Conservation (phyloP, 495 filamentous ascomycete genomes). For the Podospora tetraspora region DNA sequence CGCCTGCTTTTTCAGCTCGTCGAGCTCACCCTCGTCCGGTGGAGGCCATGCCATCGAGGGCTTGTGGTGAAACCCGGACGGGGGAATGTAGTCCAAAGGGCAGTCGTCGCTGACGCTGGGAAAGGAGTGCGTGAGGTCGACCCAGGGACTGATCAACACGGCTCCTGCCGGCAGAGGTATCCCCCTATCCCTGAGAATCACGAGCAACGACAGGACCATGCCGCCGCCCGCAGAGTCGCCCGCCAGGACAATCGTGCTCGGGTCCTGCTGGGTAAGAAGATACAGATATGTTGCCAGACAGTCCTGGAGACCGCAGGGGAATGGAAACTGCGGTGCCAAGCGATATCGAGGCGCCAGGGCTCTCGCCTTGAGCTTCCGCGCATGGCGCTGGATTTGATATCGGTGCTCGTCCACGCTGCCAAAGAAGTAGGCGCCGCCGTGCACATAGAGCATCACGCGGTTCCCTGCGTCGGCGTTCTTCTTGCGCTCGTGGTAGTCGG, state of each 20-base stretch:
- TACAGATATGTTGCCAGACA: slow-evolving; percentile 82
- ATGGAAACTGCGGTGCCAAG: slow-evolving; percentile 88
- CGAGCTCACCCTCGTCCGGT: slow-evolving; percentile 66
- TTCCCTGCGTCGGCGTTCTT: slow-evolving; percentile 51
- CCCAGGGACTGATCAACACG: slow-evolving; percentile 89
- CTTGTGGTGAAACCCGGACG: slow-evolving; percentile 77
- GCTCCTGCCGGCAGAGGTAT: slow-evolving; percentile 82
- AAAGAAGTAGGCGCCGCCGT: slow-evolving; percentile 70
- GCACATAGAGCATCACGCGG: slow-evolving; percentile 87
- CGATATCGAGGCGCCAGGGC: slow-evolving; percentile 86
- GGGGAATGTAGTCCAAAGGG: slow-evolving; percentile 78
- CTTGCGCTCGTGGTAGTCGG: slow-evolving; percentile 68
- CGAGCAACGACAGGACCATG: slow-evolving; percentile 74
- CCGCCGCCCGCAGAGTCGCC: slow-evolving; percentile 91
- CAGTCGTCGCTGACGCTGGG: slow-evolving; percentile 74
- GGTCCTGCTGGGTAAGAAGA: slow-evolving; percentile 65
- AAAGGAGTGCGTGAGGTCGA: slow-evolving; percentile 89
- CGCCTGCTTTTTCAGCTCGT: slow-evolving; percentile 36
- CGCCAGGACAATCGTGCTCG: slow-evolving; percentile 71
- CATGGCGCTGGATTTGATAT: slow-evolving; percentile 93
- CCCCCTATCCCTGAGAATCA: slow-evolving; percentile 73
- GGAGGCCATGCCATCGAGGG: slow-evolving; percentile 89
- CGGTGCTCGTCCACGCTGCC: slow-evolving; percentile 92
- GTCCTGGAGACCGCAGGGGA: slow-evolving; percentile 85
- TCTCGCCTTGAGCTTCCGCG: slow-evolving; percentile 82